Conservation (phyloP, 257 asterid genomes). For the Solanum corneliomulleri region DNA sequence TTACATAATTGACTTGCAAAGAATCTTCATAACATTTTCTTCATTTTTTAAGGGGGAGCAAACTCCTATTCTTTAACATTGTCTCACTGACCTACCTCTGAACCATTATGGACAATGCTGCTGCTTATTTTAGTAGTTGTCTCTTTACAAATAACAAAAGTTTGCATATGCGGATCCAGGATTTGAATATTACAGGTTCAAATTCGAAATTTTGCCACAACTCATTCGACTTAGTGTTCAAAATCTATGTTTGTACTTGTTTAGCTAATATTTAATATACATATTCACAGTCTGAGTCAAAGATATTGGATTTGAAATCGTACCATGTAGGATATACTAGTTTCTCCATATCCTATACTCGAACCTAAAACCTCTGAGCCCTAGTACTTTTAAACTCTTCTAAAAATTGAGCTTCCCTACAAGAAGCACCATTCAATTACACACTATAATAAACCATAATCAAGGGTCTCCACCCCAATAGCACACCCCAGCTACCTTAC, state of each 20-base stretch:
- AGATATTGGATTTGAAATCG: neutral
- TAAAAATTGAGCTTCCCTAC: neutral
- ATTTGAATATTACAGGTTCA: neutral
- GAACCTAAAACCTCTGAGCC: neutral
- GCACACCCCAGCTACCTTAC: neutral
- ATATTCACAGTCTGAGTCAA: neutral
- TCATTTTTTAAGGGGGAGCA: neutral
- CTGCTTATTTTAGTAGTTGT: neutral
- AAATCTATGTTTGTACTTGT: neutral
- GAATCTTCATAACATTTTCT: neutral
- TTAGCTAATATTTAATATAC: neutral
- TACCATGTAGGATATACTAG: neutral
- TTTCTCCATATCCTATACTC: neutral
- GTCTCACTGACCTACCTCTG: neutral
- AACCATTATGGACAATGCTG: neutral
- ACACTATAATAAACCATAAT: neutral
- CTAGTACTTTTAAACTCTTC: neutral
- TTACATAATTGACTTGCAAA: neutral
- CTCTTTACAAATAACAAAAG: neutral
- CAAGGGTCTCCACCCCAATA: neutral
- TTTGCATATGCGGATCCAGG: neutral
- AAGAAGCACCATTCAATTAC: neutral
- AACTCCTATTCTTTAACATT: neutral
- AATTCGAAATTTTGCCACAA: neutral
- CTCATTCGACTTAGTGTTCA: neutral